Base-by-base conservation (phyloP, 345 rosid species). In the Bruguiera parviflora region DNA sequence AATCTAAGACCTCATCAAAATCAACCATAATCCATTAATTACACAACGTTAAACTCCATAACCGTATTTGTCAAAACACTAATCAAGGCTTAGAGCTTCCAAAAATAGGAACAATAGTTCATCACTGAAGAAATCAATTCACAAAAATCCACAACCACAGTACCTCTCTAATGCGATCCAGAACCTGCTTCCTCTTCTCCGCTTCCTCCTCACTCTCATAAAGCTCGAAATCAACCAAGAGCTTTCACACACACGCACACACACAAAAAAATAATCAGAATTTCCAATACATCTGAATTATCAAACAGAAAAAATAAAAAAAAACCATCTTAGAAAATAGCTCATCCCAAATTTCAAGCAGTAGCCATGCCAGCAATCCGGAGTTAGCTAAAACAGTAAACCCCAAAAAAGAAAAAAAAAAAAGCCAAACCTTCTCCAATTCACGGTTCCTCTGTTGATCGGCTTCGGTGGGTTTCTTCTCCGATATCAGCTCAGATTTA, bases 201-300 rank as follows among this genome's bases (percentile, higher is more conserved):
- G 90, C 86, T 71, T 91, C 97, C 66, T 91, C 98, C 67, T 85
- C 67, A 77, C 86, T 84, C 85, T 90, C 96, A 24, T 91, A 86
- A 9, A 91, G 88, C 67, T 90, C 95, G 65, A 82, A 70, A 49
- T 84, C 87, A 71, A 74, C 83, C 87, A 94, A 76, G 32, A 80
- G 83, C 98, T 93, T 57, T 24, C 66, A 59, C 8, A 5, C 3
- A 56, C 24, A 61, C 51, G 35, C 5, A 49, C 55, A 3, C 56
- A 35, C 2, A 25, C 4, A 3, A 63, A 16, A 31, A 24, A 62
- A 37, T 18, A 43, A 43, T 11, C 39, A 71, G 32, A 70, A 51
- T 57, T 49, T 20, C 53, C 47, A 53, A 39, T 21, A 43, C 49
- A 72, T 65, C 39, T 33, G 72, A 67, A 31, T 35, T 11, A 57